These are phyloP conservation scores for Mollisia scopiformis DNA, from an alignment of 2,329 filamentous ascomycete genomes.

Conservation along the genomic window DNA sequence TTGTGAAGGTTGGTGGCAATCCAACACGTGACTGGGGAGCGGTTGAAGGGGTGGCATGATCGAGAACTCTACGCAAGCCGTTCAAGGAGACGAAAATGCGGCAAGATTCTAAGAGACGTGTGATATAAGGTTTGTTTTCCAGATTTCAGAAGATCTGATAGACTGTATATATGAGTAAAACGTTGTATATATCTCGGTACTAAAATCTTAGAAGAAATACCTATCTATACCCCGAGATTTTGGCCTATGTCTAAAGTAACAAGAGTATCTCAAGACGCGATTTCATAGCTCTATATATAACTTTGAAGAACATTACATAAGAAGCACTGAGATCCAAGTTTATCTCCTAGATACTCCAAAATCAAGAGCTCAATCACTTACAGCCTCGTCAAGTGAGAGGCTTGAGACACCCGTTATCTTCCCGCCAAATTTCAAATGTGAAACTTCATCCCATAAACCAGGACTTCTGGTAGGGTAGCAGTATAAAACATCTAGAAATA, in stretches of 20 bases:
- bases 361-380: background rate
- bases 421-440: background rate
- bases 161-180: too few species aligned
- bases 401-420: background rate
- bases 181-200: too few species aligned
- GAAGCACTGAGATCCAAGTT: background rate
- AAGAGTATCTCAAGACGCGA: background rate
- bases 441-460: background rate
- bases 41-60: background rate
- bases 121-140: too few species aligned
- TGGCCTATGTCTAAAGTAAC: too few species aligned
- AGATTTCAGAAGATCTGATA: too few species aligned
- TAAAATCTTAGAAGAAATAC: too few species aligned
- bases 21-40: too few species aligned
- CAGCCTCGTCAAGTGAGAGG: background rate
- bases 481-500: background rate
- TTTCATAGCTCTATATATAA: background rate
- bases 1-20: too few species aligned
- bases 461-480: background rate
- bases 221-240: too few species aligned
- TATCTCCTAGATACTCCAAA: background rate
- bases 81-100: background rate
- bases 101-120: background rate
- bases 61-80: background rate
- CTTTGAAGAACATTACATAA: background rate